phyloP scores from a whole-genome alignment of 148 eudicot species.

The Spergularia marina region DNA sequence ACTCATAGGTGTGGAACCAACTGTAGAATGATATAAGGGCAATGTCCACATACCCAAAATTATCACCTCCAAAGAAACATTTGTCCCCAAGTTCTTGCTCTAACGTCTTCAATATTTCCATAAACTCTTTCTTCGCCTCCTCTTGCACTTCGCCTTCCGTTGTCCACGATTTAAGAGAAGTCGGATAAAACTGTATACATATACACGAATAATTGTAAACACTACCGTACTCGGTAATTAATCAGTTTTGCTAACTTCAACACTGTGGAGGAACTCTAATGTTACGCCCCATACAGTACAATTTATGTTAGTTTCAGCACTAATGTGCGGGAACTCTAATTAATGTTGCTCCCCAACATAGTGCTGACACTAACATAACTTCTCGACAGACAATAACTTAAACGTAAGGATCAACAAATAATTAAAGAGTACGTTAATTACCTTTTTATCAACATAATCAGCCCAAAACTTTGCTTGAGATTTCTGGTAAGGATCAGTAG shows the following conservation, averaged over 20 bases:
- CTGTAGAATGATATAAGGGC: conserved; percentile 31
- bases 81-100: conserved; percentile 37
- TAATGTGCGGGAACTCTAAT: too few relatives aligned
- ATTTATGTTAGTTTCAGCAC: too few relatives aligned
- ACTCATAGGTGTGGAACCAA: conserved; percentile 37
- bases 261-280: too few relatives aligned
- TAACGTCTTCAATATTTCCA: conserved; percentile 21
- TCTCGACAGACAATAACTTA: too few relatives aligned
- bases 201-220: too few relatives aligned
- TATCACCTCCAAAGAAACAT: conserved; percentile 33
- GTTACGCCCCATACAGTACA: too few relatives aligned
- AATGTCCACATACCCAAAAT: conserved; percentile 30
- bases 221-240: too few relatives aligned
- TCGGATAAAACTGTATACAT: conserved; percentile 20
- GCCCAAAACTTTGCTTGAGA: conserved; percentile 60
- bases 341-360: too few relatives aligned
- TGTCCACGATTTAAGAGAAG: conserved; percentile 15
- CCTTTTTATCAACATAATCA: conserved; percentile 54
- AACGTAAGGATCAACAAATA: neutral
- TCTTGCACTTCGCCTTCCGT: conserved; percentile 16
- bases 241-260: too few relatives aligned
- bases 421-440: neutral
- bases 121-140: conserved; percentile 27
- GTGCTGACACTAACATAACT: too few relatives aligned
- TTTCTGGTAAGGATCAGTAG: conserved; percentile 42